Conservation (phyloP, 139 green algal species). For the Raphidocelis subcapitata region DNA sequence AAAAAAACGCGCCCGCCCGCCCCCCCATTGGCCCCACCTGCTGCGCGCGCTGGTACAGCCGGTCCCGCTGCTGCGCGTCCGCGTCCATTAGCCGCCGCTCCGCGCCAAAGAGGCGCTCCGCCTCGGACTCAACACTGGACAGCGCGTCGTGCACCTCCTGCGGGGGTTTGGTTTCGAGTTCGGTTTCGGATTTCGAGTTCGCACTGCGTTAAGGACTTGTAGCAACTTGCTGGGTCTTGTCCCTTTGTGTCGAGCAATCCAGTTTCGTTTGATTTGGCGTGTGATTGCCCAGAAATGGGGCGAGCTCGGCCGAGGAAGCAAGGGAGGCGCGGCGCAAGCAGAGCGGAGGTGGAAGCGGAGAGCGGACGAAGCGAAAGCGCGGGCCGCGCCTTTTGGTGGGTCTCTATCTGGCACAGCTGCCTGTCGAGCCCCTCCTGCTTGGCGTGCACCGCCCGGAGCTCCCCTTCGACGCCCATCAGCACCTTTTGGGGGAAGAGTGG, state of each 20-base stretch:
- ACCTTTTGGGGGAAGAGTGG: neutral
- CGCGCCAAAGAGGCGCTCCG: constrained; percentile 42
- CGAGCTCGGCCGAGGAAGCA: neutral
- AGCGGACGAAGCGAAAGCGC: too few relatives aligned
- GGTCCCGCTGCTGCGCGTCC: constrained; percentile 48
- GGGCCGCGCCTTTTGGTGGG: constrained; percentile 76
- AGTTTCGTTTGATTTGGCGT: neutral
- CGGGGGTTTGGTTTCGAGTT: neutral
- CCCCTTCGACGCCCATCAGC: constrained; percentile 74
- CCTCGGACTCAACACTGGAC: constrained; percentile 62
- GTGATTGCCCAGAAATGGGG: neutral
- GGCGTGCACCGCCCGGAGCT: constrained; percentile 46
- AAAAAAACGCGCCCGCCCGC: too few relatives aligned
- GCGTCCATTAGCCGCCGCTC: constrained; percentile 32
- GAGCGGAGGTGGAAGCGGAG: neutral
- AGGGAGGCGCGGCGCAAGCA: neutral
- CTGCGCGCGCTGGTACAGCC: constrained; percentile 57
- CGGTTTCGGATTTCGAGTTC: neutral
- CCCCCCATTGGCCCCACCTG: constrained; percentile 16
- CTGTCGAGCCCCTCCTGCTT: constrained; percentile 75
- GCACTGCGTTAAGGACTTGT: neutral
- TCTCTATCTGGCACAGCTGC: constrained; percentile 86
- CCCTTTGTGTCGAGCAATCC: neutral
- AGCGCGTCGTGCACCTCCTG: constrained; percentile 59
- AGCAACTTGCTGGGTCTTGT: neutral